phyloP scores from a whole-genome alignment of 202 grass and related monocot genomes.

The Eragrostis tef region DNA sequence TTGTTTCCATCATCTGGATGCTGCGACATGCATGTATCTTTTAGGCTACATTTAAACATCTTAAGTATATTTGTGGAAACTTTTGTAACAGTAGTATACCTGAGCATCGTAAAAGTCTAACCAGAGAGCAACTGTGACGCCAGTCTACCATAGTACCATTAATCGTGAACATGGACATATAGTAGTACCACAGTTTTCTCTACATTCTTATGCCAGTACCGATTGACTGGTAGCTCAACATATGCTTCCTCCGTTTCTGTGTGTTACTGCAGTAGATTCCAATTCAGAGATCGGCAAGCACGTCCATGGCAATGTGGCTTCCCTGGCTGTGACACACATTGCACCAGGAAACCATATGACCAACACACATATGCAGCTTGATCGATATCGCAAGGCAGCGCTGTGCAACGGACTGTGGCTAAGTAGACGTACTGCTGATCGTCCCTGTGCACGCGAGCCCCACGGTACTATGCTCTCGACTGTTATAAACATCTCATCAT shows the following conservation, averaged over 20 bases:
- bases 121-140: neutral
- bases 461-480: constrained; percentile 4
- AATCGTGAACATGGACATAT: neutral
- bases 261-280: constrained; percentile 42
- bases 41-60: neutral
- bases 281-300: neutral
- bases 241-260: neutral
- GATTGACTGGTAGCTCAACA: neutral
- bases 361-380: neutral
- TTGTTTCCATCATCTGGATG: neutral
- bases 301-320: neutral
- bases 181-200: neutral
- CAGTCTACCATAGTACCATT: neutral
- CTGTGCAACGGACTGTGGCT: neutral
- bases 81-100: neutral
- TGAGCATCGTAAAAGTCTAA: neutral
- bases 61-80: neutral
- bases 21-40: neutral
- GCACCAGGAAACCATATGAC: neutral
- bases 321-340: neutral
- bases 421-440: neutral
- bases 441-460: constrained; percentile 5
- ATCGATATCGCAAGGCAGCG: neutral
- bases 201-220: constrained; percentile 24
- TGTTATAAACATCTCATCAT: constrained; percentile 30